Conservation (phyloP, 352 stramenopile species). For the Pythium angustatum region DNA sequence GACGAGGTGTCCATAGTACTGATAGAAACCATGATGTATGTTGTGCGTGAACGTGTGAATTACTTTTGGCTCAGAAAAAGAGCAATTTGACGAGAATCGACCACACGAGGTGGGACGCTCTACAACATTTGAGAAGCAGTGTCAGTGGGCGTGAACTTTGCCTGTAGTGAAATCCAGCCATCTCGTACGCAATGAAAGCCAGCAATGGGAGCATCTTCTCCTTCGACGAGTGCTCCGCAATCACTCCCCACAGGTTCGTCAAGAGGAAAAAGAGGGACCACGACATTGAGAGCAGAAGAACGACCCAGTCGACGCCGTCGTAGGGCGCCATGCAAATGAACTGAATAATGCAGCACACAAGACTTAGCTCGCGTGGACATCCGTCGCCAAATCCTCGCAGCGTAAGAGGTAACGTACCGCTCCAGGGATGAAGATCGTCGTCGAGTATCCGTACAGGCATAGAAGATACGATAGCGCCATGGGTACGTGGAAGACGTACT, state of each 20-base stretch:
- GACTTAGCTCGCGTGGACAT: too few species aligned
- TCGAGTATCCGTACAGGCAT: slow-evolving; percentile 86
- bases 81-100: slow-evolving; percentile 84
- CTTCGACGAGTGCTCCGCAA: slow-evolving; percentile 79
- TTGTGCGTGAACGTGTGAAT: slow-evolving; percentile 12
- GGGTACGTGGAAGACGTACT: slow-evolving; percentile 69
- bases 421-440: slow-evolving; percentile 79
- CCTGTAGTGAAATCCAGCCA: too few species aligned
- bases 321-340: slow-evolving; percentile 73
- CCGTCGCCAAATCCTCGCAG: too few species aligned
- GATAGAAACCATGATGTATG: not conserved
- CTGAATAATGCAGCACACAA: slow-evolving; percentile 32
- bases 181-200: slow-evolving; percentile 76
- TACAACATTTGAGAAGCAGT: too few species aligned
- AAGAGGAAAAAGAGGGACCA: slow-evolving; percentile 87
- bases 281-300: slow-evolving; percentile 76
- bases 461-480: slow-evolving; percentile 81
- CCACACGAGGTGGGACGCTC: slow-evolving; percentile 79
- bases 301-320: slow-evolving; percentile 81
- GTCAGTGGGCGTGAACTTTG: too few species aligned
- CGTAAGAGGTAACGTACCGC: slow-evolving; percentile 40
- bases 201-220: slow-evolving; percentile 87
- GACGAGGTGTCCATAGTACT: not conserved
- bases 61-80: slow-evolving; percentile 76
- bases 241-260: slow-evolving; percentile 75